These are phyloP conservation scores for Vigna angularis DNA, from an alignment of 306 rosid genomes.

Conservation along the genomic window DNA sequence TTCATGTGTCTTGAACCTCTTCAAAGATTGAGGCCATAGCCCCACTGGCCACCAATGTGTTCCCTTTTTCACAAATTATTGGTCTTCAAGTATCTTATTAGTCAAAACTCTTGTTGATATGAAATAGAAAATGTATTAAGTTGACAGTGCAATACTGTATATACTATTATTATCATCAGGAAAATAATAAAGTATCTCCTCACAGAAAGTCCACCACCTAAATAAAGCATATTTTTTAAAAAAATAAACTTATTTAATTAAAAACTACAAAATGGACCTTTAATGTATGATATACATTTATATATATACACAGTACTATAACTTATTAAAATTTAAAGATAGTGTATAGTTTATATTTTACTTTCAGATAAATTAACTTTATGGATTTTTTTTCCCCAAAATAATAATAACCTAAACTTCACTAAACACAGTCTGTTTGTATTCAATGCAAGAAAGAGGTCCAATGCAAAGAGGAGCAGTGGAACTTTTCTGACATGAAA, in stretches of 20 bases:
- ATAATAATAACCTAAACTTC: slow-evolving; percentile 6
- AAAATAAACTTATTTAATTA: neutral
- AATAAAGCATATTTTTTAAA: neutral
- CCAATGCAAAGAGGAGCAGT: slow-evolving; percentile 16
- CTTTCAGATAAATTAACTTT: slow-evolving; percentile 9
- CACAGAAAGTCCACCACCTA: slow-evolving; percentile 31
- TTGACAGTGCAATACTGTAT: slow-evolving; percentile 69
- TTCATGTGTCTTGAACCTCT: neutral
- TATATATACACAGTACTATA: neutral
- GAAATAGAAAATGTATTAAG: slow-evolving; percentile 42
- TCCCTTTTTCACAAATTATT: slow-evolving; percentile 41
- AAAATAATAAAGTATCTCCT: slow-evolving; percentile 12
- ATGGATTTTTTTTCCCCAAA: neutral
- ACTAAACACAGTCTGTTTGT: slow-evolving; percentile 46
- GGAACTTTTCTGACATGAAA: neutral
- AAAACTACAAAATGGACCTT: neutral
- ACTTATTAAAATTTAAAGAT: neutral
- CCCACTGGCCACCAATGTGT: neutral
- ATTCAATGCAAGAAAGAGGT: slow-evolving; percentile 17
- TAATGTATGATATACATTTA: neutral
- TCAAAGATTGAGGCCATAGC: slow-evolving; percentile 12
- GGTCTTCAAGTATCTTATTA: slow-evolving; percentile 42
- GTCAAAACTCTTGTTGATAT: slow-evolving; percentile 31
- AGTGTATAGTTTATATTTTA: neutral
- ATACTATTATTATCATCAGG: neutral